phyloP scores from a whole-genome alignment of 2,329 filamentous ascomycete genomes.

The Fusarium pininemorale region DNA sequence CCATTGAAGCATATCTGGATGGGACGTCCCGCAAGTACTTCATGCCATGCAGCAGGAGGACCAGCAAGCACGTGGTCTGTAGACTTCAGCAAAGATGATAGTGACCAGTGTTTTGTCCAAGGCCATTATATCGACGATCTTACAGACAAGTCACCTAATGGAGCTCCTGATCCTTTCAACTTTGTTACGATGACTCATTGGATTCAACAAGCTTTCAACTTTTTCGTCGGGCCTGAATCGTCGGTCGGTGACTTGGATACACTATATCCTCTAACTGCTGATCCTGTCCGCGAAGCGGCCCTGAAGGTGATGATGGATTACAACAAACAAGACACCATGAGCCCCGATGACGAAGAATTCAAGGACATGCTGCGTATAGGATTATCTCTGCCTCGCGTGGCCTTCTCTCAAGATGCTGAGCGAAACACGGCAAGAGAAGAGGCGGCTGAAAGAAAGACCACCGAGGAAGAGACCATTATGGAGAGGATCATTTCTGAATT shows the following conservation, averaged over 20 bases:
- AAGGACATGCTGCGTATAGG: accelerated
- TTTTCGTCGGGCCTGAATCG: background rate
- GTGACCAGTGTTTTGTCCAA: background rate
- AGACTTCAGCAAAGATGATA: background rate
- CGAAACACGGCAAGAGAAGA: background rate
- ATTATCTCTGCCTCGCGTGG: accelerated
- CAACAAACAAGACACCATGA: background rate
- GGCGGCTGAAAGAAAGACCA: accelerated
- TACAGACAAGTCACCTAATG: background rate
- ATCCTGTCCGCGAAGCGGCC: background rate
- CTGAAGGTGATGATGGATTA: background rate
- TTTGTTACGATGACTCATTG: accelerated
- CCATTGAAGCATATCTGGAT: background rate
- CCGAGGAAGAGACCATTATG: accelerated
- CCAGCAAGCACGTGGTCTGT: background rate
- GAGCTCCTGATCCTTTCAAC: accelerated
- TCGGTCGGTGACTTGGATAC: accelerated
- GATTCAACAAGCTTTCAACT: background rate
- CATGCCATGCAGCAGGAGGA: background rate
- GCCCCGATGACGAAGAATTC: background rate
- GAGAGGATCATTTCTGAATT: accelerated
- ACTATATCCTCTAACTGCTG: background rate
- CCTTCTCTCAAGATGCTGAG: accelerated
- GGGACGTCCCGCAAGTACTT: background rate
- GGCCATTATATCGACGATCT: background rate